phyloP scores from a whole-genome alignment of 2,329 filamentous ascomycete genomes.

The Calonectria crousiana region DNA sequence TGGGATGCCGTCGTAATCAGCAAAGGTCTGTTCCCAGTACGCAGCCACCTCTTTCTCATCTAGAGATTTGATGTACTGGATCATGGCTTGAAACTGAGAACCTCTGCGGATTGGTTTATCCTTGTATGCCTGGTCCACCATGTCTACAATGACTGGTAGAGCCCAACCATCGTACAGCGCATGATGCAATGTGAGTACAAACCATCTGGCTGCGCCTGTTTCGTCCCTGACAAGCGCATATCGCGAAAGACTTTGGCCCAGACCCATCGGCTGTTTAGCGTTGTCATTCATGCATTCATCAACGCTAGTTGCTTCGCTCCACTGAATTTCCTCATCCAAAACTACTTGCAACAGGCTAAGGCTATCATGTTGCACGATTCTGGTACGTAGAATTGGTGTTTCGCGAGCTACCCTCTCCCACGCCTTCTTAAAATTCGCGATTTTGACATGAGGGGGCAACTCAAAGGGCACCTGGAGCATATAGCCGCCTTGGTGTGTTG shows the following conservation, averaged over 20 bases:
- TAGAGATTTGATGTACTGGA: conserved; percentile 10
- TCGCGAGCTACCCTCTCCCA: conserved; percentile 24
- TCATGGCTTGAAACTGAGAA: conserved; percentile 8
- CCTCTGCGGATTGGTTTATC: neutral
- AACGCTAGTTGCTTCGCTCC: neutral
- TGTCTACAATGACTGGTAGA: conserved; percentile 29
- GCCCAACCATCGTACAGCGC: conserved; percentile 48
- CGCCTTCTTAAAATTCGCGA: conserved; percentile 11
- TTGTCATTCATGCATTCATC: conserved; percentile 16
- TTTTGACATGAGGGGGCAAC: conserved; percentile 5
- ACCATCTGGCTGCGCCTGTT: neutral
- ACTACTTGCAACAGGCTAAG: conserved; percentile 27
- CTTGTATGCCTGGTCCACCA: conserved; percentile 20
- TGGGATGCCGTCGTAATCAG: neutral
- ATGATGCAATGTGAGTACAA: conserved; percentile 45
- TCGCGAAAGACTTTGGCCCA: conserved; percentile 20
- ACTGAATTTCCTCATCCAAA: conserved; percentile 1
- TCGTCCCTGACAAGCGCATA: conserved; percentile 6
- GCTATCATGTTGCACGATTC: neutral
- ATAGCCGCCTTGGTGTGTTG: conserved; percentile 51
- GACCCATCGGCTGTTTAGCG: neutral
- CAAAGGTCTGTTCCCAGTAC: conserved; percentile 20
- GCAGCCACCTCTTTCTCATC: neutral
- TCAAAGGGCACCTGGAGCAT: conserved; percentile 46
- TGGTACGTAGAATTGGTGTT: conserved; percentile 24